Evolutionary conservation across 2,329 filamentous ascomycete genomes (phyloP), one percentile per base, ranked within the genome.

Genomic region (Sphaerulina populicola): DNA sequence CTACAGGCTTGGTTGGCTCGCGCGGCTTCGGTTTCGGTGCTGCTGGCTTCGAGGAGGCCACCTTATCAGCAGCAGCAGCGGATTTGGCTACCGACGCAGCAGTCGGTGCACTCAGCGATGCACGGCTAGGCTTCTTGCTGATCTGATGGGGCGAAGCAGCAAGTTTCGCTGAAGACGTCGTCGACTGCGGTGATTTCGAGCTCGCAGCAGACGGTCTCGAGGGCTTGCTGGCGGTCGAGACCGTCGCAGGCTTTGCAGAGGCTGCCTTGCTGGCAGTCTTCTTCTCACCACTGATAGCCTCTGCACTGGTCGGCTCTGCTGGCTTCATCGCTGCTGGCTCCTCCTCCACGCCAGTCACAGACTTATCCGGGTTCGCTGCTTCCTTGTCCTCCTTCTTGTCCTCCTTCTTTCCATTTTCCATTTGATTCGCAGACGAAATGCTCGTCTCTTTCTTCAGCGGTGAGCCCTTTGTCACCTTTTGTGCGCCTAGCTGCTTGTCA

Each of bases 1-100:
- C 79, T 46, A 82, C 72, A 8, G 84, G 83, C 49, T 81, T 79
- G 1, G 85, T 88, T 2, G 82, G 82, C 9, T 85, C 87, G 66
- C 80, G 82, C 37, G 76, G 69, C 64, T 81, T 83, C 21, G 58
- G 45, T 39, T 51, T 56, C n/a, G 39, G 12, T 33, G 39, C 15
- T 33, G 52, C 53, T 15, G 51, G 54, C 44, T 57, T 56, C 8
- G 51, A 39, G 12, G 53, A 23, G 6, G 57, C 50, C 23, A 41
- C 38, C 49, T 60, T 62, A 44, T 63, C 56, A 14, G 47, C 49
- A 9, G 48, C 53, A 12, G 58, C 56, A 23, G 60, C 56, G 18
- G 60, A 54, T 29, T 60, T 57, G 7, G 63, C 63, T 11, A 63
- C 58, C 1, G 66, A 67, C 2, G 66, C 60, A 42, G 65, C 64